These are phyloP conservation scores for Saksenaea vasiformis DNA, from an alignment of 371 early-diverging fungal species.

Conservation along the genomic window DNA sequence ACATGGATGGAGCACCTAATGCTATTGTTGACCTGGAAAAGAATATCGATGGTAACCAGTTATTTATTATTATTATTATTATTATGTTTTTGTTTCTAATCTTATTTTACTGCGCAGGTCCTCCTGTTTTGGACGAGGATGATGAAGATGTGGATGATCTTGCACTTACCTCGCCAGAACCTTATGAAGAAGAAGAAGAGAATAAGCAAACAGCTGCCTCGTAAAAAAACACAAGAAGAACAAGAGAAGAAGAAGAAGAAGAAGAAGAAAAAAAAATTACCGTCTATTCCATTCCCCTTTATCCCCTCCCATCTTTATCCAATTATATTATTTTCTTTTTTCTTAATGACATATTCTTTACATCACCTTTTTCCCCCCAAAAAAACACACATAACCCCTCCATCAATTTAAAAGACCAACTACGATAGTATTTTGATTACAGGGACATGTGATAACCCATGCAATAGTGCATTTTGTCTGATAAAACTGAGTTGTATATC, in stretches of 20 bases:
- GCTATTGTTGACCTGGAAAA: constrained; percentile 54
- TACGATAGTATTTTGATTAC: not conserved
- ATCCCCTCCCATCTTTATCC: constrained; percentile 1
- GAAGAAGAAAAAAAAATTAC: constrained; percentile 3
- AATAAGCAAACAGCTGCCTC: not conserved
- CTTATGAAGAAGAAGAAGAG: constrained; percentile 8
- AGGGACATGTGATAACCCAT: not conserved
- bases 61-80: not conserved
- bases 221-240: not conserved
- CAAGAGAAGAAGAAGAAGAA: too few species aligned
- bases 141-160: constrained; percentile 48
- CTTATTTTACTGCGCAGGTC: constrained; percentile 20
- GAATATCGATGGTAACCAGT: constrained; percentile 32
- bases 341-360: constrained; percentile 4
- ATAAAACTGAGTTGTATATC: not conserved
- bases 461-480: not conserved
- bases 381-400: too few species aligned
- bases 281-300: constrained; percentile 1
- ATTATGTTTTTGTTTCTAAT: not conserved
- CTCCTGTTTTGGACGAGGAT: constrained; percentile 43
- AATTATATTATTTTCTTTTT: not conserved
- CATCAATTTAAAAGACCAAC: not conserved
- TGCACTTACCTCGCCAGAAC: constrained; percentile 14
- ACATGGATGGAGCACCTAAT: constrained; percentile 51
- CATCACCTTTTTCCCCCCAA: constrained; percentile 1